A percentile compares a stretch with the other conserved stretches of the same genome.
phyloP scores from a whole-genome alignment of 352 stramenopile species.

The Pythium sp. region DNA sequence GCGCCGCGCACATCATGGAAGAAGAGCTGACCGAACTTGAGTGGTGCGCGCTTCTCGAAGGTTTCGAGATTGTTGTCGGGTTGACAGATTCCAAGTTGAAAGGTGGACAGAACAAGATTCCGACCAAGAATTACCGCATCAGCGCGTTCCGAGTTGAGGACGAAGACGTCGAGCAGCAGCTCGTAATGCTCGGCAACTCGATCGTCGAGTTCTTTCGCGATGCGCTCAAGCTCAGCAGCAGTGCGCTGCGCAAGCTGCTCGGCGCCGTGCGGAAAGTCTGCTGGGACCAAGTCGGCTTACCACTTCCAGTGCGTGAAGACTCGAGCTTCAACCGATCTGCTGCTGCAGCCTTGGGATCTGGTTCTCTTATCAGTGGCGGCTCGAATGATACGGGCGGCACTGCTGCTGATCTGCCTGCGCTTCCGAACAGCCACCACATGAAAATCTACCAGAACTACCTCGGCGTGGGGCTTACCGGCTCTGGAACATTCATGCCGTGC shows the following conservation, averaged over 20 bases:
- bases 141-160: conserved; percentile 73
- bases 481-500: conserved; percentile 60
- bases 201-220: conserved; percentile 84
- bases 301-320: conserved; percentile 23
- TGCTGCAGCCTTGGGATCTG: background rate
- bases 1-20: conserved; percentile 83
- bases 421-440: conserved; percentile 62
- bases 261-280: conserved; percentile 62
- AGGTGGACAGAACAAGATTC: conserved; percentile 65
- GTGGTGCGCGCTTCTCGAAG: conserved; percentile 74
- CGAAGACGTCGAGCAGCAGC: conserved; percentile 85
- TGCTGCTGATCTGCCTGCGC: conserved; percentile 28
- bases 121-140: conserved; percentile 75
- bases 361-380: background rate
- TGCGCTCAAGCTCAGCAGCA: conserved; percentile 63
- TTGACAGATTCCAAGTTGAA: conserved; percentile 74
- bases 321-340: background rate
- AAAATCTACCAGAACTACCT: conserved; percentile 81
- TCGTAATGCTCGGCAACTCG: conserved; percentile 82
- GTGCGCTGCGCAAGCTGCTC: conserved; percentile 54
- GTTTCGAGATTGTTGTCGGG: conserved; percentile 80
- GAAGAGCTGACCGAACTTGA: conserved; percentile 73
- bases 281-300: conserved; percentile 66
- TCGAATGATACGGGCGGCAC: background rate
- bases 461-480: conserved; percentile 58